Conservation (phyloP, 139 green algal species). For the Chlamydomonas schloesseri region DNA sequence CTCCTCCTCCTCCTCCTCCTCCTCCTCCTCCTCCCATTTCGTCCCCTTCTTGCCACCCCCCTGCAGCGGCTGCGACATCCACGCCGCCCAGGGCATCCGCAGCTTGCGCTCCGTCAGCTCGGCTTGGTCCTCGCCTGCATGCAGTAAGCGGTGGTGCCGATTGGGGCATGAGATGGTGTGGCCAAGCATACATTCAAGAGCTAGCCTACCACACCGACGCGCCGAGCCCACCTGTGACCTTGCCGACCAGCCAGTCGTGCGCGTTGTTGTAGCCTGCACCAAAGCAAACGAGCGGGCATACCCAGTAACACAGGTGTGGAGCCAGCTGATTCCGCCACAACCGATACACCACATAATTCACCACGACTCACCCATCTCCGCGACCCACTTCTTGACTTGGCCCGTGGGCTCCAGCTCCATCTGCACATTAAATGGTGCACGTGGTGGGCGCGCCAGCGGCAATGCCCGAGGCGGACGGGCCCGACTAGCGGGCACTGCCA, state of each 20-base stretch:
- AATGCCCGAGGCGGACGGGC: no score
- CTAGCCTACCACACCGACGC: no score
- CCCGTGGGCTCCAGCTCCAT: slow-evolving; percentile 72
- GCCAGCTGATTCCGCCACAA: no score
- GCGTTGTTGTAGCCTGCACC: slow-evolving; percentile 81
- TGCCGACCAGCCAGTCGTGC: slow-evolving; percentile 87
- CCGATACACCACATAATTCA: no score
- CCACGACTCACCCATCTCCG: no score
- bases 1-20: not conserved
- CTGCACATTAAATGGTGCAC: no score
- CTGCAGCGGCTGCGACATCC: slow-evolving; percentile 3
- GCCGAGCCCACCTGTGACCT: slow-evolving; percentile 59
- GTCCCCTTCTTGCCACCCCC: not conserved
- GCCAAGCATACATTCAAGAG: not conserved
- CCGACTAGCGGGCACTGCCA: no score
- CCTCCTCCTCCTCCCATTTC: not conserved
- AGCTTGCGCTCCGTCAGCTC: slow-evolving; percentile 68
- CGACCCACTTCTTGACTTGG: slow-evolving; percentile 64
- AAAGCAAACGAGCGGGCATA: no score
- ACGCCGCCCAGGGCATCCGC: slow-evolving; percentile 59
- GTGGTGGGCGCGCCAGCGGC: no score
- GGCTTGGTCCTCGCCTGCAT: slow-evolving; percentile 45
- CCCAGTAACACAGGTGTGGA: no score
- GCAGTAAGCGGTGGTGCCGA: no score
- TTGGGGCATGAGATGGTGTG: no score